A percentile compares a stretch with the other conserved stretches of the same genome.
phyloP scores from a whole-genome alignment of 164 flowering plant species.

The Piper betle region DNA sequence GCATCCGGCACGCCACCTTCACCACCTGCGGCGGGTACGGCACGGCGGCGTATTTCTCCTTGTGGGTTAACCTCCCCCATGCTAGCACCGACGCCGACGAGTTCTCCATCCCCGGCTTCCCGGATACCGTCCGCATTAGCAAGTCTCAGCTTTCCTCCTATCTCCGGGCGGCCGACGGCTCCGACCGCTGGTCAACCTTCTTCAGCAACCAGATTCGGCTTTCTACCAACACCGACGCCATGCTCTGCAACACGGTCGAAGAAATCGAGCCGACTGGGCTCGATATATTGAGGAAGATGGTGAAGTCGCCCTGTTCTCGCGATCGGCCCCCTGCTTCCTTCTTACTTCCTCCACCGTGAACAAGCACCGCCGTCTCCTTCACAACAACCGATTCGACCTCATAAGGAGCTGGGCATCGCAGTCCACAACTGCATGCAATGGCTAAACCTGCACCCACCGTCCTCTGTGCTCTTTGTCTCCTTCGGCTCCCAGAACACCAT shows the following conservation, averaged over 20 bases:
- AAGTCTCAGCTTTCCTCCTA: constrained; percentile 1
- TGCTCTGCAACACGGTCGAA: constrained; percentile 26
- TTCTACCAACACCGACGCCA: neutral
- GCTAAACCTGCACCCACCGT: constrained; percentile 8
- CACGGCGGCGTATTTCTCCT: constrained; percentile 3
- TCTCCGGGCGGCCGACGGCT: constrained; percentile 5
- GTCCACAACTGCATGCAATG: constrained; percentile 1
- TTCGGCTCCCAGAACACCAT: constrained; percentile 24
- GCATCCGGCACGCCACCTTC: constrained; percentile 8
- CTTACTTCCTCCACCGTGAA: neutral
- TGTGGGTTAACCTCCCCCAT: constrained; percentile 6
- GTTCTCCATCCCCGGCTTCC: constrained; percentile 6
- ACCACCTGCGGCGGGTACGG: constrained; percentile 9
- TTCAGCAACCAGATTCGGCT: neutral
- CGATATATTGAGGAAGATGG: constrained; percentile 16
- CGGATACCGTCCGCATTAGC: constrained; percentile 1
- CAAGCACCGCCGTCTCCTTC: neutral
- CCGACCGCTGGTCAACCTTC: constrained; percentile 3
- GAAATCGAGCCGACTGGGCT: constrained; percentile 34
- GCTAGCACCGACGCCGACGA: constrained; percentile 1
- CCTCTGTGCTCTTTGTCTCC: constrained; percentile 8
- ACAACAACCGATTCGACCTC: neutral
- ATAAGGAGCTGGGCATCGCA: constrained; percentile 1
- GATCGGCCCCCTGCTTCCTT: constrained; percentile 9
- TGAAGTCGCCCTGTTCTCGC: constrained; percentile 24